phyloP scores from a whole-genome alignment of 306 rosid genomes.

The Pterocarpus macrocarpus region DNA sequence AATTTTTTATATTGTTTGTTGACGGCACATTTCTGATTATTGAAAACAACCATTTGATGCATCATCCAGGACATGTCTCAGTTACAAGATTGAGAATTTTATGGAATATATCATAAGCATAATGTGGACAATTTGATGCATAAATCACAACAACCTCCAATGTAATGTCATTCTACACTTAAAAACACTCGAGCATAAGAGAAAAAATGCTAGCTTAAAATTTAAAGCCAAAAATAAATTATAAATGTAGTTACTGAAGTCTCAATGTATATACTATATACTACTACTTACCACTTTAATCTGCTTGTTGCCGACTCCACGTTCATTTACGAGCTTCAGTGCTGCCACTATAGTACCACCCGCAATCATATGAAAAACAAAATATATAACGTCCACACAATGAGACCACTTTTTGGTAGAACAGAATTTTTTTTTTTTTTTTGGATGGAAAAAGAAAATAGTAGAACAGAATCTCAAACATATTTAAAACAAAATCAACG shows the following conservation, averaged over 20 bases:
- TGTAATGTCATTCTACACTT: neutral
- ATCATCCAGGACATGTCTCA: neutral
- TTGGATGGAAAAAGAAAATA: no score
- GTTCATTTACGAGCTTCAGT: slow-evolving; percentile 71
- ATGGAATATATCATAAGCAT: neutral
- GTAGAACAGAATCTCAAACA: neutral
- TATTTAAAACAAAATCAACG: slow-evolving; percentile 20
- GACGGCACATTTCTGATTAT: neutral
- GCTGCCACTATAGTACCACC: slow-evolving; percentile 95
- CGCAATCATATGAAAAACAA: slow-evolving; percentile 45
- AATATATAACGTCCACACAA: neutral
- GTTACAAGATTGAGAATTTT: slow-evolving; percentile 1
- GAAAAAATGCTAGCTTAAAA: neutral
- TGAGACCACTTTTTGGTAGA: slow-evolving; percentile 4
- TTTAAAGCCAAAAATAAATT: neutral
- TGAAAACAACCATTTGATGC: neutral
- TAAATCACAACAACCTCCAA: neutral
- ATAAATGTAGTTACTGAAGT: neutral
- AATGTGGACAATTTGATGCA: neutral
- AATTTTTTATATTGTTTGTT: neutral
- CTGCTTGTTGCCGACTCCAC: slow-evolving; percentile 75
- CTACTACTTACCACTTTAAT: slow-evolving; percentile 79
- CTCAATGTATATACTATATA: slow-evolving; percentile 5
- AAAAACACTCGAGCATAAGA: neutral
- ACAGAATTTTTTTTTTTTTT: neutral